Conservation (phyloP, 352 stramenopile species). For the Globisporangium uncinulatum region DNA sequence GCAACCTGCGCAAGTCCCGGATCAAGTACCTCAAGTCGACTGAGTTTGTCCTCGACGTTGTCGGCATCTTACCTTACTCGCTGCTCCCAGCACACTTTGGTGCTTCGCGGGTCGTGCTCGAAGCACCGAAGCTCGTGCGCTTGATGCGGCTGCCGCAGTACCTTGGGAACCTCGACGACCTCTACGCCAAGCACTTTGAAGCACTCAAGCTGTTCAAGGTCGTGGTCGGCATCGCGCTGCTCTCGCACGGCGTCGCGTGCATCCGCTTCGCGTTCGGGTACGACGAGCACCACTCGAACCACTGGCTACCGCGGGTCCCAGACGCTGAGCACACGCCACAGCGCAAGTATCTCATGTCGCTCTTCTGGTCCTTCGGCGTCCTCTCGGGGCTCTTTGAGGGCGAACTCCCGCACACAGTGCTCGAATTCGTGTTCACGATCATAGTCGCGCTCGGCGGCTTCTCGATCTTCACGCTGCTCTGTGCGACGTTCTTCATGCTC, state of each 20-base stretch:
- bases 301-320: constrained; percentile 38
- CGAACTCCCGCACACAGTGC: constrained; percentile 36
- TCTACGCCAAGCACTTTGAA: constrained; percentile 64
- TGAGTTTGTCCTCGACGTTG: constrained; percentile 38
- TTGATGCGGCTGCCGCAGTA: constrained; percentile 36
- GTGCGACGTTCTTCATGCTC: constrained; percentile 73
- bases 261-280: constrained; percentile 58
- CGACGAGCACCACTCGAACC: constrained; percentile 31
- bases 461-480: constrained; percentile 61
- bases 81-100: constrained; percentile 7
- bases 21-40: constrained; percentile 43
- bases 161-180: constrained; percentile 42
- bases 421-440: constrained; percentile 62
- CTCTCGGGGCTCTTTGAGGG: constrained; percentile 69
- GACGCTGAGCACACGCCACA: constrained; percentile 20
- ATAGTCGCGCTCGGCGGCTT: constrained; percentile 63
- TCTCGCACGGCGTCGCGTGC: constrained; percentile 57
- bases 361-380: constrained; percentile 67
- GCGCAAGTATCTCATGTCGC: constrained; percentile 35
- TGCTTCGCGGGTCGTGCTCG: constrained; percentile 14
- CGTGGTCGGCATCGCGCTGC: constrained; percentile 35
- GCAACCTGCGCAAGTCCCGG: constrained; percentile 30
- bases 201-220: constrained; percentile 42
- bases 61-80: constrained; percentile 44
- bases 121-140: constrained; percentile 42